Base-by-base conservation (phyloP, 139 green algal genomes). In the Diplosphaera chodatii region DNA sequence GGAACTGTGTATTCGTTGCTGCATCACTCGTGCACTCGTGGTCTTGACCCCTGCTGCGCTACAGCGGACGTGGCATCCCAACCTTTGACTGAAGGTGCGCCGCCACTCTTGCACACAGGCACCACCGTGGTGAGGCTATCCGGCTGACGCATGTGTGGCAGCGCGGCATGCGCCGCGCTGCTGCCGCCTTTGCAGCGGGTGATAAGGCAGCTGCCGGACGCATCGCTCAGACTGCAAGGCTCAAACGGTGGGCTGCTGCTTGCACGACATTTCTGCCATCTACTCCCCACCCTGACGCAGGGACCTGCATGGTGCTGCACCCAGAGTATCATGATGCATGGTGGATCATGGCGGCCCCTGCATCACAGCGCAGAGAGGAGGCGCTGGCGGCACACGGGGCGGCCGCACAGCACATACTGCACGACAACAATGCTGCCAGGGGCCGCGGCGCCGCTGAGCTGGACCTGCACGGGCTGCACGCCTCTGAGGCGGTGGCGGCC, bases 401-500 rank as follows among this genome's bases (percentile, higher is more conserved):
- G 27, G 77, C 77, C 6, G 77, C 77, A 3, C 31, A 55, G 30
- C 21, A 33, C 23, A 83, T 83, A 30, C 68, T 77, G 62, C 28
- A 32, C 16, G 74, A 69, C 32, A 75, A 80, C 70, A 83, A 83
- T 55, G 32, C 18, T 10, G 40, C 20, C 28, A 74, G 34, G 15
- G 71, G 78, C 28, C 73, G 73, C 6, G 68, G 22, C 40, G 23
- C 28, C 18, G 64, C 20, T 4, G 63, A 77, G 37, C 65, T 82
- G 65, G 77, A 82, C 40, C 63, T 82, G 66, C 78, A 83, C 56
- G 78, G 78, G 10, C 70, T 83, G 32, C 78, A 83, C 64, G 34
- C 37, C 4, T 6, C 25, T 8, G 78, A 83, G 55, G 78, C 78
- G 1, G 25, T 70, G 25, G 74, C 73, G 1, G 78, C 78, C 1